Evolutionary conservation across 108 stramenopile species (phyloP), one percentile per base, ranked within the genome.

Genomic region (Skeletonema menzelii): DNA sequence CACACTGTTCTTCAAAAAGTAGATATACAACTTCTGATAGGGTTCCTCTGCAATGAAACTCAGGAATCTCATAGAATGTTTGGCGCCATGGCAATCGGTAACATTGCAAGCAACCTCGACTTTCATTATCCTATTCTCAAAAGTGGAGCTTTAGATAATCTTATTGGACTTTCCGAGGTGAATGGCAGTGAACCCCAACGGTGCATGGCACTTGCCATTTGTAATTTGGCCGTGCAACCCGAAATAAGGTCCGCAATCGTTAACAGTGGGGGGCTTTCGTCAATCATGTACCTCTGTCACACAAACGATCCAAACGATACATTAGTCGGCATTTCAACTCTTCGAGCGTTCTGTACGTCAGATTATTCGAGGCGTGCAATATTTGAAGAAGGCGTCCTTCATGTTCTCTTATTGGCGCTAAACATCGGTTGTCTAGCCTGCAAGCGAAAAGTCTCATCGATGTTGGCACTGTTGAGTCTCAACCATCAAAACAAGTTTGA

Each of bases 401-500:
- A 86, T 38, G 79, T 91, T 32, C 69, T 83, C 35, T 69, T 89
- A 15, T 34, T 73, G 55, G 79, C 49, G 14, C 32, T 87, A 20
- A 86, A 85, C 5, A 74, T 82, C 15, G 44, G 70, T 40, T 76
- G 65, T 35, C 61, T 91, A 47, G 69, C 81, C 59, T 87, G 90
- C 57, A 80, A 84, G 53, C 73, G 83, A 22, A 91, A 92, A 79
- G 61, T 72, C 14, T 87, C 91, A 11, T 74, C 87, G 11, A 70
- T 82, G 26, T 20, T 93, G 4, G 83, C 59, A 57, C 86, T 85
- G 0, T 72, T 93, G 19, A 80, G 86, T 59, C 74, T 95, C 24
- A 93, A 93, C 74, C 91, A 95, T 65, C 77, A 86, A 30, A 93
- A 91, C 65, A 95, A 93, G 78, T 73, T 92, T 42, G 92, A 91